Evolutionary conservation across 2,329 filamentous ascomycete species (phyloP), one percentile per base, ranked within the genome.

Genomic region (Fusarium papillatum): DNA sequence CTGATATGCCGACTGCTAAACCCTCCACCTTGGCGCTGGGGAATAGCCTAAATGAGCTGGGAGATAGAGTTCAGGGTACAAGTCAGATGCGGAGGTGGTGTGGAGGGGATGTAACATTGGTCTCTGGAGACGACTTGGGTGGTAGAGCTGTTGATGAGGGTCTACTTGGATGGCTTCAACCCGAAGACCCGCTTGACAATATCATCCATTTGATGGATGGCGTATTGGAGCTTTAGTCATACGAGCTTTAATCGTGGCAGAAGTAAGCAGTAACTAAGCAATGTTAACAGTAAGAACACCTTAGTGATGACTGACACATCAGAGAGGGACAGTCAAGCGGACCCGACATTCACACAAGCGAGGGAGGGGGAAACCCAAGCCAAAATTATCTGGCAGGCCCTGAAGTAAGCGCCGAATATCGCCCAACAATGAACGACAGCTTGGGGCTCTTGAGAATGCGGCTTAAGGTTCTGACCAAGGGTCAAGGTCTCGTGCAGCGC

Each of bases 11-110:
- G 66, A 24, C 19, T 31, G 9, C 22, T 46, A 48, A 46, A 50
- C 53, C 55, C 38, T 46, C 34, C 19, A 41, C 31, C 60, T 53
- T 60, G 24, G 24, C n/a, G 53, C 41, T 26, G 57, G 26, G 16
- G 29, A 34, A 50, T 50, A 76, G 73, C 66, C 73, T 76, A 68
- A 76, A 63, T 10, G 7, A 0, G 16, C n/a, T 16, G 59, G 10
- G 36, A 39, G 59, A 43, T 60, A 60, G 38, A 26, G 34, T 60
- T 60, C 22, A 16, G 55, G 34, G 19, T 19, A 26, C 55, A 60
- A 24, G 31, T 38, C 36, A 38, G 31, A 39, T 60, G 57, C 34
- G 57, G 57, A 60, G 57, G n/a, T 36, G 34, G 57, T 60, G 57
- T 38, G 57, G 36, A 38, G 31, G 31, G 34, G 17, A 26, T 34